phyloP scores from a whole-genome alignment of 257 asterid genomes.

The Osmanthus fragrans region DNA sequence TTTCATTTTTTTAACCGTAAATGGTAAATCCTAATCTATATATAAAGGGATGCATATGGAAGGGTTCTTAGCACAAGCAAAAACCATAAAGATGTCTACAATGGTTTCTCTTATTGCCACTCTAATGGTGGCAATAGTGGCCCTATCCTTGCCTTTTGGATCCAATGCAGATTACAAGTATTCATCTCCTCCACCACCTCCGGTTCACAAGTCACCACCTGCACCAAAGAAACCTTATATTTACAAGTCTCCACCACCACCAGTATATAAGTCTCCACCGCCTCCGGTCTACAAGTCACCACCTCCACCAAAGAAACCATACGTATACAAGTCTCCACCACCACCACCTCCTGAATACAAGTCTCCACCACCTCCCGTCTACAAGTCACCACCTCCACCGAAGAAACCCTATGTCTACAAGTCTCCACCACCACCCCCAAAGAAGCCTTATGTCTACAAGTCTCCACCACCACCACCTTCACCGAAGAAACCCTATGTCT shows the following conservation, averaged over 20 bases:
- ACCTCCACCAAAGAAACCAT: not conserved
- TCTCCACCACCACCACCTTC: conserved; percentile 19
- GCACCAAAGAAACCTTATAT: conserved; percentile 5
- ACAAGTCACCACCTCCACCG: conserved; percentile 17
- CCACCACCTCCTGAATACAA: conserved; percentile 3
- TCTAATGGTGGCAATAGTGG: conserved; percentile 32
- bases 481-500: not conserved
- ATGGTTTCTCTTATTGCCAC: conserved; percentile 31
- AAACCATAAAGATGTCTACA: conserved; percentile 24
- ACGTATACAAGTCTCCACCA: conserved; percentile 10
- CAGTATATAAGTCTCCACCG: conserved; percentile 24
- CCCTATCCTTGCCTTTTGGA: conserved; percentile 24
- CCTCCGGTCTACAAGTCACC: conserved; percentile 22
- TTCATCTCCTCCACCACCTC: conserved; percentile 19
- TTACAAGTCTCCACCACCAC: conserved; percentile 21
- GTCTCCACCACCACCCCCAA: conserved; percentile 12
- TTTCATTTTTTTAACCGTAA: conserved; percentile 5
- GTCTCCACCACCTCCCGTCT: not conserved
- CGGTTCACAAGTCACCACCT: conserved; percentile 22
- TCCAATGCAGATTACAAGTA: conserved; percentile 30
- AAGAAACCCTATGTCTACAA: not conserved
- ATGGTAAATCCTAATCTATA: conserved; percentile 31
- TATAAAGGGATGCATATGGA: conserved; percentile 13
- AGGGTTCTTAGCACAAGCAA: conserved; percentile 4
- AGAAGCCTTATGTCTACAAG: not conserved